Evolutionary conservation across 2,329 filamentous ascomycete species (phyloP), one percentile per base, ranked within the genome.

Genomic region (Didymosphaeria variabile): DNA sequence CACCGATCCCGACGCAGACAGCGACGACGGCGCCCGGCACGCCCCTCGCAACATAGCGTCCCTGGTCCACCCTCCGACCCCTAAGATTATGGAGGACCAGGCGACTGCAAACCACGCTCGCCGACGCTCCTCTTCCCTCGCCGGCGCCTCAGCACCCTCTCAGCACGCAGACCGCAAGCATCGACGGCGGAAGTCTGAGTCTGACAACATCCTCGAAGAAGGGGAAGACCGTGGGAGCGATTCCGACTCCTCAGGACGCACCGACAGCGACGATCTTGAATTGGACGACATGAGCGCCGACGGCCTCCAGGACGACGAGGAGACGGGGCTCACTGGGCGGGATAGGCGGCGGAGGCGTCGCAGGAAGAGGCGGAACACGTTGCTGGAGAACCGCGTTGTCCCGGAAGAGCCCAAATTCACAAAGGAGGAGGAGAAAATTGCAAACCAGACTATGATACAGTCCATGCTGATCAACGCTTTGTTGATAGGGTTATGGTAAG

Each of bases 401-500:
- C 71, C 71, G 3, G 59, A 64, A 40, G 72, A 72, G n/a, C 69
- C 72, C 67, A 85, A 81, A 51, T 81, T 90, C 46, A 88, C 89
- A n/a, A 85, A 85, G 45, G 88, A 90, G 67, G 91, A 94, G 80
- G 88, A 88, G 79, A 90, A 88, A 71, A 82, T 92, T 73, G 92
- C 92, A 7, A 91, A 95, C 79, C 86, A 88, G 75, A 89, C 85
- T 70, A 87, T 98, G 42, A 64, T 92, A 52, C 89, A 83, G 75
- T 88, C 84, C 59, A 81, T 94, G 58, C 76, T 90, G 59, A 82
- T 94, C 73, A 97, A 98, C 77, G 86, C 84, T n/a, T 72, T 86
- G n/a, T 82, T 99, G 67, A 97, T 98, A 66, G 85, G 87, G 26
- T 79, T 96, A 65, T 99, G 95, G 94, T 95, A 63, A 58, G 52